These are phyloP conservation scores for Xylaria longipes DNA, from an alignment of 495 filamentous ascomycete genomes.

Conservation along the genomic window DNA sequence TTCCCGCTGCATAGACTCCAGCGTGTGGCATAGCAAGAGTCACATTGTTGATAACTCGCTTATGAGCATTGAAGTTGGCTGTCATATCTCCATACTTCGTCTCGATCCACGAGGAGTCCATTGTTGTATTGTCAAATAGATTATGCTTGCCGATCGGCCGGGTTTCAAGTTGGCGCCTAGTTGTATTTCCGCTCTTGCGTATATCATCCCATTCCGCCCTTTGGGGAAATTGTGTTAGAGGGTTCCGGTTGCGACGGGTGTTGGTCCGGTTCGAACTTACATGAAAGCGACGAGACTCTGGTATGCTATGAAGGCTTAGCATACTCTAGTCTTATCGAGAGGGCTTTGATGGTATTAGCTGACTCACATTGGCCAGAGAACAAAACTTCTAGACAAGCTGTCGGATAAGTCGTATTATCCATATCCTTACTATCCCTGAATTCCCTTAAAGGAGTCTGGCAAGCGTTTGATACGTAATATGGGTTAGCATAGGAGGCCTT, in stretches of 20 bases:
- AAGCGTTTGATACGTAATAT: slow-evolving; percentile 56
- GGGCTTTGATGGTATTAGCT: background rate
- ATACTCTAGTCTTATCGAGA: background rate
- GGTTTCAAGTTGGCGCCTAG: slow-evolving; percentile 41
- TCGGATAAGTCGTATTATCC: slow-evolving; percentile 46
- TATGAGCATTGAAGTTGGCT: slow-evolving; percentile 49
- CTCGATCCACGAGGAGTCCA: slow-evolving; percentile 67
- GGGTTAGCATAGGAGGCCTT: slow-evolving; percentile 64
- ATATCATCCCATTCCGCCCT: slow-evolving; percentile 55
- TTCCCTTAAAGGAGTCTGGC: slow-evolving; percentile 63
- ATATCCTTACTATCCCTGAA: background rate
- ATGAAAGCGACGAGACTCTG: slow-evolving; percentile 45
- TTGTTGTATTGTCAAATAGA: slow-evolving; percentile 69
- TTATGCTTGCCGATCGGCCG: slow-evolving; percentile 62
- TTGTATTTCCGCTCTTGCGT: slow-evolving; percentile 43
- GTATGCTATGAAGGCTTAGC: slow-evolving; percentile 32
- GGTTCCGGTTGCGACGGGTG: slow-evolving; percentile 49
- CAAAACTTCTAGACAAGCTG: slow-evolving; percentile 68
- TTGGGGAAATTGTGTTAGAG: slow-evolving; percentile 44
- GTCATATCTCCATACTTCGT: slow-evolving; percentile 53
- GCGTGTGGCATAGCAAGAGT: slow-evolving; percentile 77
- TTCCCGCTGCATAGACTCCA: slow-evolving; percentile 66
- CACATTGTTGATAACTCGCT: slow-evolving; percentile 71
- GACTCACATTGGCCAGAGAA: slow-evolving; percentile 60
- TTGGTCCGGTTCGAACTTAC: slow-evolving; percentile 22